Percentiles rank a stretch among this genome's conserved stretches.
phyloP scores from a whole-genome alignment of 768 basidiomycete genomes.

The Amanita subjunquillea region DNA sequence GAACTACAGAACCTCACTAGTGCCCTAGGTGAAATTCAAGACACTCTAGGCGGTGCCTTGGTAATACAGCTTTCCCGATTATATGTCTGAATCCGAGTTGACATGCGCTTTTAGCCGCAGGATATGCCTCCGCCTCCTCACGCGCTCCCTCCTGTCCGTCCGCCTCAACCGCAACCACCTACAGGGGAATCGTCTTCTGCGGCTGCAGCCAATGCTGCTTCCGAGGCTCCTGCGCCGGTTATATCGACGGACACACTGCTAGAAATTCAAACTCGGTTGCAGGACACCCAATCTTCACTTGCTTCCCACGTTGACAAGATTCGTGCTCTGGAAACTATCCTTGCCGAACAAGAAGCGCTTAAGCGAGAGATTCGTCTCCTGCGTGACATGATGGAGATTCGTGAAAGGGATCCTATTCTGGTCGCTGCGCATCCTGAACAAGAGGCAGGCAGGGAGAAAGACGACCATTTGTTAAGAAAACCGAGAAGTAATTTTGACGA shows the following conservation, averaged over 20 bases:
- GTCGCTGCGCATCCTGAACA: slow-evolving; percentile 5
- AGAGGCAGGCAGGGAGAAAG: slow-evolving; percentile 10
- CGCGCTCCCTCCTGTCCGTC: slow-evolving; percentile 56
- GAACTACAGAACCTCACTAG: slow-evolving; percentile 72
- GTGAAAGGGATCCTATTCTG: slow-evolving; percentile 33
- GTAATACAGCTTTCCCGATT: slow-evolving; percentile 31
- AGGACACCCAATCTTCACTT: slow-evolving; percentile 74
- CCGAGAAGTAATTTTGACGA: slow-evolving; percentile 17
- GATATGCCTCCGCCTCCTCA: slow-evolving; percentile 3
- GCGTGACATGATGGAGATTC: slow-evolving; percentile 61
- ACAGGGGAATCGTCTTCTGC: slow-evolving; percentile 1
- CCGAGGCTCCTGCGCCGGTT: slow-evolving; percentile 9
- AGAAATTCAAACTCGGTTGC: slow-evolving; percentile 74
- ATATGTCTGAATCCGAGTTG: neutral
- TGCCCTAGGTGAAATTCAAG: slow-evolving; percentile 85
- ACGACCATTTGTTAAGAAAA: neutral
- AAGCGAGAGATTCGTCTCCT: slow-evolving; percentile 68
- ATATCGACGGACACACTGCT: slow-evolving; percentile 23
- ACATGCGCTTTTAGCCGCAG: slow-evolving; percentile 30
- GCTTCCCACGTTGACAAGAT: slow-evolving; percentile 74
- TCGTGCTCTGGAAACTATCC: slow-evolving; percentile 67
- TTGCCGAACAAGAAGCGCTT: slow-evolving; percentile 78
- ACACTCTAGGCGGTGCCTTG: slow-evolving; percentile 76
- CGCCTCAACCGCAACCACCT: slow-evolving; percentile 14
- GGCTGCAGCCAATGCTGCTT: slow-evolving; percentile 5